Percentiles rank a stretch among this genome's conserved stretches.
phyloP scores from a whole-genome alignment of 371 early-diverging fungal species.

The Mucor mucedo region DNA sequence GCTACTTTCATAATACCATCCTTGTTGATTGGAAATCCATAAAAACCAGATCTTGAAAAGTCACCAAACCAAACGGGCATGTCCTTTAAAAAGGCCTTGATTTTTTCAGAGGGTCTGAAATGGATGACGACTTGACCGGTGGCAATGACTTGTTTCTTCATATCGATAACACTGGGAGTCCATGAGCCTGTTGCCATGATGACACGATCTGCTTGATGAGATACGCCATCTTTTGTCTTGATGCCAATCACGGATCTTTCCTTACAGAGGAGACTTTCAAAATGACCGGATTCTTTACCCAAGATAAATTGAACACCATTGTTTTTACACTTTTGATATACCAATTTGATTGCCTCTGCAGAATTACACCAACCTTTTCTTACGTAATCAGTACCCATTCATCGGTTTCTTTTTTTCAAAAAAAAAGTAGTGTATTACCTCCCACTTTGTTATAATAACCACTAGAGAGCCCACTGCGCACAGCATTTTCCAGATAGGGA shows the following conservation, averaged over 20 bases:
- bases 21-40: conserved; percentile 57
- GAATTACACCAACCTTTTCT: conserved; percentile 48
- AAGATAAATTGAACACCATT: conserved; percentile 47
- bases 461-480: conserved; percentile 31
- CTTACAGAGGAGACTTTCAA: conserved; percentile 23
- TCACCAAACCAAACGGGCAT: conserved; percentile 58
- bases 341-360: conserved; percentile 36
- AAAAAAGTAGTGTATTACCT: conserved; percentile 21
- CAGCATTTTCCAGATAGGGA: conserved; percentile 40
- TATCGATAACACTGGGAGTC: conserved; percentile 55
- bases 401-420: too few relatives aligned
- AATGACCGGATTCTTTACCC: conserved; percentile 36
- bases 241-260: conserved; percentile 41
- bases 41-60: conserved; percentile 54
- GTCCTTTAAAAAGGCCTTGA: conserved; percentile 4
- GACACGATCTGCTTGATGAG: conserved; percentile 43
- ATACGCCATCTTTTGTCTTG: conserved; percentile 44
- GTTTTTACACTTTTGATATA: conserved; percentile 38
- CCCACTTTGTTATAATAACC: conserved; percentile 44
- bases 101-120: conserved; percentile 31
- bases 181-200: conserved; percentile 61
- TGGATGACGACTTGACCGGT: conserved; percentile 62
- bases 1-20: conserved; percentile 59
- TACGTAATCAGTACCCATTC: too few relatives aligned
- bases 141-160: conserved; percentile 40